Base-by-base conservation (phyloP, 345 rosid genomes). In the Erucastrum elatum region DNA sequence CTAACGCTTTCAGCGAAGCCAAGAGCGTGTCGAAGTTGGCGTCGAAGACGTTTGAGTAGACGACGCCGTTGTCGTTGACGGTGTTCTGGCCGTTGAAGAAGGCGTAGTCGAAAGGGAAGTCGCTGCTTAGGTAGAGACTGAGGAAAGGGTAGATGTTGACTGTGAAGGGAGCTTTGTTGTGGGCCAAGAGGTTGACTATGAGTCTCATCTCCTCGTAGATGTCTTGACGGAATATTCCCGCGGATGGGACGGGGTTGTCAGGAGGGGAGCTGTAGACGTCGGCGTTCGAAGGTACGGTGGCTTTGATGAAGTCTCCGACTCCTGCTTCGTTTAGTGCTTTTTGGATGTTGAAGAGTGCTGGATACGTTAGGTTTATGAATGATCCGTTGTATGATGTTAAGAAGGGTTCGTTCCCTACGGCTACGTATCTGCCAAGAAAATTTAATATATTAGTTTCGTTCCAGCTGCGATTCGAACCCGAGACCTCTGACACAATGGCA, bases 361-460 rank as follows among this genome's bases (percentile, higher is more conserved):
- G 95, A 39, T 87, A 83, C 17, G 97, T 94, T 65, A 63, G 37
- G 74, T 90, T 90, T 26, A 88, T 5, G 84, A 86, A 94, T 12
- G 97, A 72, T n/a, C 88, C 90, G 25, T 92, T 92, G 78, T 90
- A 92, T n/a, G 97, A 3, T 26, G 82, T 74, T 10, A 92, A 89
- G 71, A 94, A 94, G n/a, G 97, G 98, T 70, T 92, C 97, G 46
- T 92, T 92, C 8, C 98, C 97, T 3, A 94, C 94, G 2, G 94
- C 97, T 0, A 94, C 97, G 46, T 88, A 94, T 77, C 97, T 94
- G 85, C 67, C 31, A 69, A 68, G 30, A 65, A 81, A 65, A 81
- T 75, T 37, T 7, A 34, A 2, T 55, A 5, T 49, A 49, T n/a
- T 49, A 49, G 56, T 49, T 49, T 49, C 17, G 56, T 44, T 44